These are phyloP conservation scores for Colletotrichum phormii DNA, from an alignment of 2,329 filamentous ascomycete species.

Conservation along the genomic window DNA sequence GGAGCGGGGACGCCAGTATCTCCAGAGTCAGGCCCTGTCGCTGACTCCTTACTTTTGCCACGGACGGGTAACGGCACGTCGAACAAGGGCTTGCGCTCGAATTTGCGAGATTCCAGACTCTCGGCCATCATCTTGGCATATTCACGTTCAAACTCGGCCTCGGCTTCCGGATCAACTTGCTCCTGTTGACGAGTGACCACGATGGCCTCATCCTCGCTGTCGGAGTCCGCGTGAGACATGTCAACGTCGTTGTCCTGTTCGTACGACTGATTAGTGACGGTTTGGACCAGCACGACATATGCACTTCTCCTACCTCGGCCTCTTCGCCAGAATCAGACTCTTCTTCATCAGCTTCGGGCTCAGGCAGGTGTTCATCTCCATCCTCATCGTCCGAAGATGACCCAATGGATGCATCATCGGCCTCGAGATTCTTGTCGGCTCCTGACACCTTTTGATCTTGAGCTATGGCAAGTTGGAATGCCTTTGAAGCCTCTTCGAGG, in stretches of 20 bases:
- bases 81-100: conserved; percentile 93
- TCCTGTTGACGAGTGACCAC: conserved; percentile 93
- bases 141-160: conserved; percentile 97
- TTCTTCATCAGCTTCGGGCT: conserved; percentile 70
- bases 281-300: conserved; percentile 31
- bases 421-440: conserved; percentile 75
- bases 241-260: conserved; percentile 62
- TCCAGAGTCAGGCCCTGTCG: conserved; percentile 30
- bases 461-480: conserved; percentile 88
- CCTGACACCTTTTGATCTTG: conserved; percentile 88
- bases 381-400: conserved; percentile 82
- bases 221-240: conserved; percentile 66
- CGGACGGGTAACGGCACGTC: conserved; percentile 98
- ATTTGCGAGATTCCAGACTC: conserved; percentile 94
- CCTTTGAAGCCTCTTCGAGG: conserved; percentile 83
- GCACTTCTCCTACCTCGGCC: conserved; percentile 18
- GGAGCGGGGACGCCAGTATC: conserved; percentile 32
- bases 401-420: conserved; percentile 78
- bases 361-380: conserved; percentile 71
- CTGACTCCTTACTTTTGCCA: conserved; percentile 58
- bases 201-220: conserved; percentile 88
- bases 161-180: conserved; percentile 89
- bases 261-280: conserved; percentile 6
- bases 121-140: conserved; percentile 99
- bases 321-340: conserved; percentile 50